Conservation (phyloP, 257 asterid genomes). For the Primulina tabacum region DNA sequence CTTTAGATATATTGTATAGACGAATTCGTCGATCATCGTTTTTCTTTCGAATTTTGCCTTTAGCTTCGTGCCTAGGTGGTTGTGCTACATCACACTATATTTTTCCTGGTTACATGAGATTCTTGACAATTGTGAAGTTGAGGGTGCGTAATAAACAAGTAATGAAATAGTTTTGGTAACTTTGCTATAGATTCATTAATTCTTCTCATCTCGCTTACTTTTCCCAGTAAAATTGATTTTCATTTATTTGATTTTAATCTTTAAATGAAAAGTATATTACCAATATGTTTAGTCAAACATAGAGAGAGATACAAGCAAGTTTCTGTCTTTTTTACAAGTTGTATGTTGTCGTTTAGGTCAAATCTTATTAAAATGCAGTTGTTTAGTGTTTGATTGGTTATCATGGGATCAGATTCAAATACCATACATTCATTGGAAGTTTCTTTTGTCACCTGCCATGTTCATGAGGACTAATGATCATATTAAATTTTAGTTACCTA, state of each 20-base stretch:
- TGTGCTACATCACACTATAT: background rate
- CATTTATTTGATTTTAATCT: no score
- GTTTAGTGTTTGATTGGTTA: no score
- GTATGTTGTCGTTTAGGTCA: no score
- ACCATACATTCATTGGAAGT: background rate
- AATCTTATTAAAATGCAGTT: no score
- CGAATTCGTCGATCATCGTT: background rate
- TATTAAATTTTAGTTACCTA: no score
- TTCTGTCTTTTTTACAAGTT: background rate
- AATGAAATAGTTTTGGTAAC: background rate
- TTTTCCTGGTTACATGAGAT: no score
- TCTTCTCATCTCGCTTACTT: no score
- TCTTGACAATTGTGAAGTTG: background rate
- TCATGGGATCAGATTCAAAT: no score
- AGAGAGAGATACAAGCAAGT: background rate
- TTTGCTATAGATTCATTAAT: no score
- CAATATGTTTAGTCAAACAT: background rate
- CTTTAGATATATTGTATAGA: background rate
- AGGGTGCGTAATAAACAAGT: background rate
- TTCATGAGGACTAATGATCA: background rate
- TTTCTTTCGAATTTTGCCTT: background rate
- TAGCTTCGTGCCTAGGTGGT: background rate
- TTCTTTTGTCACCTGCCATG: background rate
- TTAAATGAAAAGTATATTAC: background rate
- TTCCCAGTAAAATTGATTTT: no score